Evolutionary conservation across 1,284 basidiomycete genomes (phyloP).

Genomic region (Cutaneotrichosporon cyanovorans): DNA sequence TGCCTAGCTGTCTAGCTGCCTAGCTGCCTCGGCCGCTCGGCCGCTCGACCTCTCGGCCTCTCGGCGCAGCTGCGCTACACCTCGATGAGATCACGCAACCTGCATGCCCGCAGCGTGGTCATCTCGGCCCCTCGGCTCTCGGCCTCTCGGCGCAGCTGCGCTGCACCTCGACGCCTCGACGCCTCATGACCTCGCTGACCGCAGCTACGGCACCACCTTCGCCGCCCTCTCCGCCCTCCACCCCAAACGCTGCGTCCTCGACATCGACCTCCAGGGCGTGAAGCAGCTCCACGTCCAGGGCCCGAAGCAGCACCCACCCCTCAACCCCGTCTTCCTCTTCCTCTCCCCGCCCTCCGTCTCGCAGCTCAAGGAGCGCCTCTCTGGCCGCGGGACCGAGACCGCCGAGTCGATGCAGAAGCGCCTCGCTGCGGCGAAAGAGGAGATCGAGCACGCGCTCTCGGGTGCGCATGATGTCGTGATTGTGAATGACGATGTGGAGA

Average conservation of each 20-base stretch:
- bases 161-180: neutral
- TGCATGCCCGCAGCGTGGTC: too few species aligned
- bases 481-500: constrained; percentile 83
- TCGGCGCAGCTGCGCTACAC: neutral
- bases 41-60: too few species aligned
- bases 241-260: constrained; percentile 76
- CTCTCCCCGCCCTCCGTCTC: constrained; percentile 77
- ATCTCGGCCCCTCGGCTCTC: too few species aligned
- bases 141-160: neutral
- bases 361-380: constrained; percentile 61
- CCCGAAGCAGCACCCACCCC: constrained; percentile 50
- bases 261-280: constrained; percentile 96
- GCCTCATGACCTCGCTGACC: neutral
- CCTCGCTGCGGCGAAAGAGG: constrained; percentile 68
- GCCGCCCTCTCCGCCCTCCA: constrained; percentile 54
- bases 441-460: constrained; percentile 75
- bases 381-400: constrained; percentile 77
- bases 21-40: too few species aligned
- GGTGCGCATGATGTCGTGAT: constrained; percentile 75
- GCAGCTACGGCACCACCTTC: constrained; percentile 74
- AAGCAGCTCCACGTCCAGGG: constrained; percentile 70
- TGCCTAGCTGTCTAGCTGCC: too few species aligned
- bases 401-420: constrained; percentile 66
- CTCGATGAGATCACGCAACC: too few species aligned
- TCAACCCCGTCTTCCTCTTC: constrained; percentile 87